These are phyloP conservation scores for Gossypium turneri DNA, from an alignment of 345 rosid genomes.

Conservation along the genomic window DNA sequence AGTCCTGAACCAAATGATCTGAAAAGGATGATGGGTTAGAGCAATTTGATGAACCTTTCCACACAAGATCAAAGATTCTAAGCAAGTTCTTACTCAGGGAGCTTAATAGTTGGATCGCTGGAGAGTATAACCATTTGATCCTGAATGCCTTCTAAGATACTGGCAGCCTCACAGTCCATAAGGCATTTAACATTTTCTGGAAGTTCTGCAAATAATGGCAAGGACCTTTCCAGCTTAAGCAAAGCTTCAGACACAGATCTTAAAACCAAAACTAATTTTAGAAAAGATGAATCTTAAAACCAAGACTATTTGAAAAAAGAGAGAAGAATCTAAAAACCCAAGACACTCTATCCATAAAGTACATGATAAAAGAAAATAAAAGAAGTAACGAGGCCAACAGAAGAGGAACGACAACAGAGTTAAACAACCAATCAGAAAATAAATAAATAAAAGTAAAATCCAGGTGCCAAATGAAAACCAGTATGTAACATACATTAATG, in stretches of 20 bases:
- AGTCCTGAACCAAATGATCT: slow-evolving; percentile 74
- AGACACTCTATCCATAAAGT: neutral
- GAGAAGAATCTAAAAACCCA: neutral
- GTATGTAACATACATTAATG: neutral
- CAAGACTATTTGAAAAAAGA: neutral
- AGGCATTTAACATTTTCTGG: slow-evolving; percentile 67
- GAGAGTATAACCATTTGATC: slow-evolving; percentile 72
- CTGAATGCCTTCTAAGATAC: slow-evolving; percentile 64
- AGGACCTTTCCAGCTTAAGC: slow-evolving; percentile 6
- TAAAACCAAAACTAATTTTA: neutral
- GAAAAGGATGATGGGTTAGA: slow-evolving; percentile 26
- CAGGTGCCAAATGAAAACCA: neutral
- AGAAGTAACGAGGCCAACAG: neutral
- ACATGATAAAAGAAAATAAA: neutral
- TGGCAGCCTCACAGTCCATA: slow-evolving; percentile 86
- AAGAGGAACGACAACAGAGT: neutral
- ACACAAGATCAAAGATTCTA: slow-evolving; percentile 3
- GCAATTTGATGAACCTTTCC: slow-evolving; percentile 8
- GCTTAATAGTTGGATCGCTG: slow-evolving; percentile 69
- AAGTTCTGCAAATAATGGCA: slow-evolving; percentile 46
- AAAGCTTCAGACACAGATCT: neutral
- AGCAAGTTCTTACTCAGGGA: slow-evolving; percentile 58
- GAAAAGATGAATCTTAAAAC: neutral
- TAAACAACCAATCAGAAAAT: neutral
- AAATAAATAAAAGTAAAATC: neutral